Base-by-base conservation (phyloP, 1,284 basidiomycete genomes). In the Stereum hirsutum region DNA sequence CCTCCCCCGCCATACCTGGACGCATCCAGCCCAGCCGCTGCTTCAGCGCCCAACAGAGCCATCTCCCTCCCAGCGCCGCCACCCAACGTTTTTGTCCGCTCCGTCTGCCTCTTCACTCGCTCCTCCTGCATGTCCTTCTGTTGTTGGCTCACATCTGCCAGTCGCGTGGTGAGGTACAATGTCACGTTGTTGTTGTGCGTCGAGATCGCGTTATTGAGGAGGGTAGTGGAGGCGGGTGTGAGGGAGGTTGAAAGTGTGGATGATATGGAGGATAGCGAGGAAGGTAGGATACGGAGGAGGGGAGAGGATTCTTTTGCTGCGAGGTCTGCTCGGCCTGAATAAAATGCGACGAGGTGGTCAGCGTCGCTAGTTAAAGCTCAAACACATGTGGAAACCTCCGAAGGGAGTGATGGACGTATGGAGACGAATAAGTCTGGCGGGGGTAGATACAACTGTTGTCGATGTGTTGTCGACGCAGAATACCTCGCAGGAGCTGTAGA, bases 121-220 rank as follows among this genome's bases (percentile, higher is more conserved):
- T 88, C 84, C 60, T 94, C 90, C 60, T 95, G 91, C 70, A 94
- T 77, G 51, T 86, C 83, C 54, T 85, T 86, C 54, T 92, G 86
- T 17, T 62, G 69, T 55, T 89, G 80, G 51, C 87, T 84, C 15
- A 80, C 78, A 50, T 87, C 78, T 0, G 89, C 75, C 33, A 95
- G 70, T 38, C 87, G 75, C 36, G 82, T 74, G 55, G 75, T 83
- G 41, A 95, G 75, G 63, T 83, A 94, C 78, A 89, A 89, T 4
- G 84, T 89, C 52, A 95, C 77, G 53, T 84, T 77, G 15, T 87
- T 70, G 54, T 89, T 86, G 58, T 95, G 90, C 2, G 83, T 82
- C 17, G 88, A 80, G 39, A 89, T 65, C 55, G 84, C 80, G 55
- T 87, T 83, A 19, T 81, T 79, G 6, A 75, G 64, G 23, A 74